A percentile compares a stretch with the other conserved stretches of the same genome.
These are phyloP conservation scores for Lepidium africanum DNA, from an alignment of 345 rosid genomes.

Conservation along the genomic window DNA sequence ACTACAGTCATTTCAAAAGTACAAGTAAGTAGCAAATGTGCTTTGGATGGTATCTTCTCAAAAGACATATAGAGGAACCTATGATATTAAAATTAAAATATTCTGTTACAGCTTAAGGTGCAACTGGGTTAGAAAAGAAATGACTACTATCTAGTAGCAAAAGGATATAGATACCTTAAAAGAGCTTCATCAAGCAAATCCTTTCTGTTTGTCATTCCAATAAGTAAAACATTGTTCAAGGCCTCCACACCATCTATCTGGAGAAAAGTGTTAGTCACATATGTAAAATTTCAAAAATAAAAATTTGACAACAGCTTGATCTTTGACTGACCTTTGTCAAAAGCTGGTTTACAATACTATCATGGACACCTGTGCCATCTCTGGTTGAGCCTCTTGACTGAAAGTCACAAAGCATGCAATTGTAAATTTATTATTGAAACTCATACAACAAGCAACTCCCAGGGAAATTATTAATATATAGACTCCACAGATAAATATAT, in stretches of 20 bases:
- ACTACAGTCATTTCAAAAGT: background rate
- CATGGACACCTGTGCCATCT: slow-evolving; percentile 99
- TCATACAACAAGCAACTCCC: background rate
- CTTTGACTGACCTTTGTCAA: slow-evolving; percentile 74
- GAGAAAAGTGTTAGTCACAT: slow-evolving; percentile 18
- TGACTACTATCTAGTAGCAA: background rate
- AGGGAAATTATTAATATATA: background rate
- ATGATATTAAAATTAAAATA: background rate
- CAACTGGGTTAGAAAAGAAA: background rate
- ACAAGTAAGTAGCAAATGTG: background rate
- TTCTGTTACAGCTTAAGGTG: background rate
- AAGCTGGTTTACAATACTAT: slow-evolving; percentile 94
- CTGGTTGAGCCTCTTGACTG: slow-evolving; percentile 98
- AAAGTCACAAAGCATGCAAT: slow-evolving; percentile 19
- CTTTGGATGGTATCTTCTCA: background rate
- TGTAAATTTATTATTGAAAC: background rate
- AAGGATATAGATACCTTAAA: slow-evolving; percentile 51
- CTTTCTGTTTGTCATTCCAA: slow-evolving; percentile 99
- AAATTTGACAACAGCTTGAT: background rate
- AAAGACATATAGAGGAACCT: background rate
- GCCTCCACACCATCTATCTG: slow-evolving; percentile 99
- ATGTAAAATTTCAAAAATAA: background rate
- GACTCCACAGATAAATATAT: background rate
- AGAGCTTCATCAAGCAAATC: slow-evolving; percentile 99
- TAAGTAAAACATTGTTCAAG: slow-evolving; percentile 92